Evolutionary conservation across 2,329 filamentous ascomycete species (phyloP), one percentile per base, ranked within the genome.

Genomic region (Stagonosporopsis chrysanthemi): DNA sequence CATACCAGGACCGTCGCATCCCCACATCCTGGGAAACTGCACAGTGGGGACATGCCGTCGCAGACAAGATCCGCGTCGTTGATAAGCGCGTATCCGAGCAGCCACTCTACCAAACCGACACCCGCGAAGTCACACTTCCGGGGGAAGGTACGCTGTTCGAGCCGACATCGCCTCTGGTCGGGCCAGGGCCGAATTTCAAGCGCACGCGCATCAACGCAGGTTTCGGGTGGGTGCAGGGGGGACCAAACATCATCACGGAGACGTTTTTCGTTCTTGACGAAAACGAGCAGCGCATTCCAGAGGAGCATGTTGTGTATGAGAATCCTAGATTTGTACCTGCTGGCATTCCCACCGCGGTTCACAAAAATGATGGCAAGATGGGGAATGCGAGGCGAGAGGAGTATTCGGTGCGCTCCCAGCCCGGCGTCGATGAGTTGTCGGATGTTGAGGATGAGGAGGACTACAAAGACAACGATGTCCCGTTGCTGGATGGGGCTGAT

Each of bases 1-100:
- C 29, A 14, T 52, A 39, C 12, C 7, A 45, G 6, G 19, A 8
- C 15, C 50, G 50, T 19, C 41, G 33, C 3, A 26, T 45, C 4
- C 35, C 35, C 12, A 45, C 50, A 22, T 52, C 50, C 2, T 52
- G 41, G 50, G 50, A 46, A 15, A 52, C 17, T 33, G 15, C n/a
- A 1, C 9, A 15, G 1, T 45, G 41, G 41, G 41, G 50, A 2
- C 35, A 24, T 5, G 41, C 41, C 2, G 33, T 52, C 17, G 24
- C 50, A 24, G 40, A 17, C 19, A 52, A 52, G 26, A 11, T 12
- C 12, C 41, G 17, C 17, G 14, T 35, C 2, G 11, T 17, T 6
- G 24, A 4, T 2, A 43, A 31, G 15, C 24, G 14, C 11, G 11
- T 29, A 11, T 43, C 15, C 8, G 3, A n/a, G 7, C 24, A n/a